phyloP scores from a whole-genome alignment of 2,329 filamentous ascomycete genomes.

The Nemania sp. region DNA sequence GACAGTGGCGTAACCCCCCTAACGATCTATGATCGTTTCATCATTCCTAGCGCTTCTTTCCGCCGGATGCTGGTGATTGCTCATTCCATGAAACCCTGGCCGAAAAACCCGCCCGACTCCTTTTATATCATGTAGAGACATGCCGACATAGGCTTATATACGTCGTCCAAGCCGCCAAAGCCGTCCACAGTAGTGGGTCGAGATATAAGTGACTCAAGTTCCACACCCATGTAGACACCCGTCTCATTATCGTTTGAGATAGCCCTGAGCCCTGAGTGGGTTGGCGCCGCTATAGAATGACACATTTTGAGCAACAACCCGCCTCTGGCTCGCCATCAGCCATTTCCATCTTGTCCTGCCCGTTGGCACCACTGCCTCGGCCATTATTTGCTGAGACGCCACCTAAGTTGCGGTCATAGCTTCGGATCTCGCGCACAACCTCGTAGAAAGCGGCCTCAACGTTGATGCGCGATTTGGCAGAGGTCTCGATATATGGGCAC shows the following conservation, averaged over 20 bases:
- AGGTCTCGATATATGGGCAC: constrained; percentile 99
- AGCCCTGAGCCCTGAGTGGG: constrained; percentile 28
- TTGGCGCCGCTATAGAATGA: constrained; percentile 76
- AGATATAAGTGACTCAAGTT: constrained; percentile 42
- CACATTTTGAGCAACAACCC: constrained; percentile 87
- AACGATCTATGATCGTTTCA: constrained; percentile 39
- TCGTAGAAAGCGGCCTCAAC: constrained; percentile 99
- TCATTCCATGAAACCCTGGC: constrained; percentile 46
- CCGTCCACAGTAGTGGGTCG: constrained; percentile 41
- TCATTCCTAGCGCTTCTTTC: constrained; percentile 40
- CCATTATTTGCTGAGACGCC: constrained; percentile 81
- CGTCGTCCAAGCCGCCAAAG: constrained; percentile 46
- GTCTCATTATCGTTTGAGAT: constrained; percentile 36
- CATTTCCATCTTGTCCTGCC: constrained; percentile 81
- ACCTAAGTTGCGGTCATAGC: constrained; percentile 98
- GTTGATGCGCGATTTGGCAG: constrained; percentile 96
- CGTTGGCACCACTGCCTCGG: constrained; percentile 70
- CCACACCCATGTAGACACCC: constrained; percentile 39
- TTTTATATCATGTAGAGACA: constrained; percentile 50
- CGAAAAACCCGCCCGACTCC: constrained; percentile 49
- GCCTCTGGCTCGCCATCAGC: constrained; percentile 74
- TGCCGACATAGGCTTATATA: constrained; percentile 48
- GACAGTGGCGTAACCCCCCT: constrained; percentile 39
- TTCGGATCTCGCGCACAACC: constrained; percentile 95
- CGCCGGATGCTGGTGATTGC: constrained; percentile 49